Evolutionary conservation across 2,329 filamentous ascomycete species (phyloP).

Genomic region (Botrytis cinerea): DNA sequence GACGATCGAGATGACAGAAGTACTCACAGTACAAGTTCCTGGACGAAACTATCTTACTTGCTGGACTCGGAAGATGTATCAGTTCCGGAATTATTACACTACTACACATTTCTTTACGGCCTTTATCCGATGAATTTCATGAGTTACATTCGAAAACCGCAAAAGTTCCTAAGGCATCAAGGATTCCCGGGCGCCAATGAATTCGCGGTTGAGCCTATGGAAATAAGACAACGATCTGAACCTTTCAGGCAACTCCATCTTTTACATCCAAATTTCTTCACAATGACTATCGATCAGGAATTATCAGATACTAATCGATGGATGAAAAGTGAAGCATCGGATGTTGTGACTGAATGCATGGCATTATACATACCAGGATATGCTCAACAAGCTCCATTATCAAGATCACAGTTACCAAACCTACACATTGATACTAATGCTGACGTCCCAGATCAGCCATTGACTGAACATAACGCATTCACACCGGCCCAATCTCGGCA

Average conservation of each 20-base stretch:
- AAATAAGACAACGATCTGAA: constrained; percentile 76
- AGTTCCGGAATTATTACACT: constrained; percentile 69
- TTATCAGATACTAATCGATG: constrained; percentile 74
- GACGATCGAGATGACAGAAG: constrained; percentile 38
- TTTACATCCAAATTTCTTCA: constrained; percentile 83
- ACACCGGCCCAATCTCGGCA: constrained; percentile 37
- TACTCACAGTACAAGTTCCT: constrained; percentile 50
- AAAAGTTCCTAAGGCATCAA: constrained; percentile 73
- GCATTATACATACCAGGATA: constrained; percentile 54
- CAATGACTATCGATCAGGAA: constrained; percentile 76
- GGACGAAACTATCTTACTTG: constrained; percentile 65
- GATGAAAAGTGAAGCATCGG: constrained; percentile 77
- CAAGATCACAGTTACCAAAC: constrained; percentile 25
- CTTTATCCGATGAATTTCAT: constrained; percentile 84
- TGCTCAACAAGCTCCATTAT: constrained; percentile 27
- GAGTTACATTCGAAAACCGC: constrained; percentile 81
- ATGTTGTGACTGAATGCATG: constrained; percentile 79
- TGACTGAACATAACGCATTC: constrained; percentile 33
- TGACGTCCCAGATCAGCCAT: constrained; percentile 38
- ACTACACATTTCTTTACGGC: constrained; percentile 81
- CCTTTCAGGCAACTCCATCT: constrained; percentile 71
- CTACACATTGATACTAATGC: constrained; percentile 31
- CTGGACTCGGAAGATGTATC: constrained; percentile 62
- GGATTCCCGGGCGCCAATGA: constrained; percentile 70
- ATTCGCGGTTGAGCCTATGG: constrained; percentile 74